A percentile compares a stretch with the other conserved stretches of the same genome.
phyloP scores from a whole-genome alignment of 306 rosid genomes.

The Inga laurina region DNA sequence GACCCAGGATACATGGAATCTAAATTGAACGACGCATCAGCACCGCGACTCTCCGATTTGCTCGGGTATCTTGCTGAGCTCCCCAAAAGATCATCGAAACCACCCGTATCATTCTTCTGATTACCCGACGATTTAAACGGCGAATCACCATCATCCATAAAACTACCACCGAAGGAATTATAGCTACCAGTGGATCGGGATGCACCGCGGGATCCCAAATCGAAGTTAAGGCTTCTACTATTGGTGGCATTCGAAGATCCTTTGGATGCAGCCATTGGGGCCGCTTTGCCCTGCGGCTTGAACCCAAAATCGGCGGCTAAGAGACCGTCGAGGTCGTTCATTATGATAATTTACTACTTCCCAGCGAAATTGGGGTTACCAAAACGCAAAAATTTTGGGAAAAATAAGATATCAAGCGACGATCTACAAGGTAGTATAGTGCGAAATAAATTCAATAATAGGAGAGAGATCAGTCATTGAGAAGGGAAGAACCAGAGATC shows the following conservation, averaged over 20 bases:
- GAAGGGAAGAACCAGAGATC: conserved; percentile 23
- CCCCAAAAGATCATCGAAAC: conserved; percentile 54
- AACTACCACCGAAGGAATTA: conserved; percentile 48
- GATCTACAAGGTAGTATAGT: not conserved
- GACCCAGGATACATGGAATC: conserved; percentile 57
- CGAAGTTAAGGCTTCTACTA: conserved; percentile 45
- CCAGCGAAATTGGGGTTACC: conserved; percentile 10
- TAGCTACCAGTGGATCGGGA: conserved; percentile 54
- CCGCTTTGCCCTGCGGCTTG: conserved; percentile 75
- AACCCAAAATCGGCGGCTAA: conserved; percentile 70
- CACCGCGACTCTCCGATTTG: conserved; percentile 51
- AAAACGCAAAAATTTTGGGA: not conserved
- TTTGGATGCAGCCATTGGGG: conserved; percentile 74
- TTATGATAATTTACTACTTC: conserved; percentile 13
- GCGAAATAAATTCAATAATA: not conserved
- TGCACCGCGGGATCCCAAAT: conserved; percentile 46
- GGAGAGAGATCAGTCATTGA: not conserved
- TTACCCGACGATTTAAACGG: conserved; percentile 35
- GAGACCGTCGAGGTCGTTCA: conserved; percentile 92
- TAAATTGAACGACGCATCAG: conserved; percentile 49
- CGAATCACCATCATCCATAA: conserved; percentile 53
- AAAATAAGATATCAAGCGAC: not conserved
- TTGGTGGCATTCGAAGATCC: conserved; percentile 40
- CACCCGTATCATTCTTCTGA: conserved; percentile 42
- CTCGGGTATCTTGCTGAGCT: conserved; percentile 36